These are phyloP conservation scores for Oryza officinalis DNA, from an alignment of 176 grass and related monocot species.

Conservation along the genomic window DNA sequence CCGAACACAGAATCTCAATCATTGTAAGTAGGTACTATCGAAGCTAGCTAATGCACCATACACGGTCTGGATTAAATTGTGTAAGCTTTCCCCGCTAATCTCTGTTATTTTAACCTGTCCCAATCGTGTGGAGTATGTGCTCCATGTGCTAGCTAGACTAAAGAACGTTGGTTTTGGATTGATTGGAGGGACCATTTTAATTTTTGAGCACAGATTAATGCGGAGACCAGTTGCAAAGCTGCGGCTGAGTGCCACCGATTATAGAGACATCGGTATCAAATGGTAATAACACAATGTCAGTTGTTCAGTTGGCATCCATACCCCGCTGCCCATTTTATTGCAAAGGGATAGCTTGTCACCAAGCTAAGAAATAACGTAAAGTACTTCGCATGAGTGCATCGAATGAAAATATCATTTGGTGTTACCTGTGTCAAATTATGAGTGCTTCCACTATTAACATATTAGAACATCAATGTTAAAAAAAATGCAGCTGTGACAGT, in stretches of 20 bases:
- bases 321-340: neutral
- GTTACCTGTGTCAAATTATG: too few species aligned
- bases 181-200: neutral
- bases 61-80: neutral
- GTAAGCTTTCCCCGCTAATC: neutral
- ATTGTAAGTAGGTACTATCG: neutral
- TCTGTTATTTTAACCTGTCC: neutral
- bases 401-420: too few species aligned
- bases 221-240: neutral
- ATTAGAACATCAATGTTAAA: too few species aligned
- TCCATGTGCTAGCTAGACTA: neutral
- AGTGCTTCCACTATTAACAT: too few species aligned
- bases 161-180: neutral
- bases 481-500: neutral
- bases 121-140: neutral
- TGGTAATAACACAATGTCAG: neutral
- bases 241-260: neutral
- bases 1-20: neutral
- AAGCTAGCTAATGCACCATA: neutral
- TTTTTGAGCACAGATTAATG: neutral
- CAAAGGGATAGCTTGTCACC: neutral
- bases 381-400: neutral
- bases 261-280: neutral
- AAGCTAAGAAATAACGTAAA: neutral
- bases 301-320: neutral